Evolutionary conservation across 2,329 filamentous ascomycete species (phyloP).

Genomic region (Ploettnerulaceae sp.): DNA sequence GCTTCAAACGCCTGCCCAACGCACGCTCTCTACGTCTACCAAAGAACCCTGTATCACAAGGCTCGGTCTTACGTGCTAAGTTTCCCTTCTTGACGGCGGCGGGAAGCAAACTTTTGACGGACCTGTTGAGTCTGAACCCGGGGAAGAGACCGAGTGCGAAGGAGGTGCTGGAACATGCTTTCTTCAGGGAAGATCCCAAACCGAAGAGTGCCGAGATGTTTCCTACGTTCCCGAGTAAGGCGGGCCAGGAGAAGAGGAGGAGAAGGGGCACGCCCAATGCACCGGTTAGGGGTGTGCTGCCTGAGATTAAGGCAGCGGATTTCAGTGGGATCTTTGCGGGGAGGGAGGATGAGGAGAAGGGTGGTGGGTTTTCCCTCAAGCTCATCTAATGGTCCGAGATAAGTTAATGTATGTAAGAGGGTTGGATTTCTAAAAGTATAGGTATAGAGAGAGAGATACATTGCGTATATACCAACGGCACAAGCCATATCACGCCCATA

Average conservation of each 20-base stretch:
- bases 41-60: constrained; percentile 37
- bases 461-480: neutral
- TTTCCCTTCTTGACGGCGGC: constrained; percentile 79
- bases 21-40: constrained; percentile 73
- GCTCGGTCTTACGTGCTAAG: constrained; percentile 61
- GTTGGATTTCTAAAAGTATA: neutral
- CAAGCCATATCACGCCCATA: neutral
- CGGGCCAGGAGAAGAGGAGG: constrained; percentile 79
- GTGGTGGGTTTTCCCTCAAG: constrained; percentile 61
- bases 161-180: constrained; percentile 72
- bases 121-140: constrained; percentile 72
- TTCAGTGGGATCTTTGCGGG: constrained; percentile 68
- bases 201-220: constrained; percentile 91
- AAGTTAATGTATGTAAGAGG: neutral
- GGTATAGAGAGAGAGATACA: neutral
- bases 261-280: constrained; percentile 74
- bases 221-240: constrained; percentile 93
- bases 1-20: constrained; percentile 82
- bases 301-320: constrained; percentile 51
- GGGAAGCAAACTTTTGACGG: constrained; percentile 64
- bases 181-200: constrained; percentile 84
- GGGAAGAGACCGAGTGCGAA: constrained; percentile 62
- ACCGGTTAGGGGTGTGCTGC: constrained; percentile 65
- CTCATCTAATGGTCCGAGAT: constrained; percentile 44
- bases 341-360: constrained; percentile 58